Evolutionary conservation across 495 filamentous ascomycete species (phyloP).

Genomic region (Daldinia childiae): DNA sequence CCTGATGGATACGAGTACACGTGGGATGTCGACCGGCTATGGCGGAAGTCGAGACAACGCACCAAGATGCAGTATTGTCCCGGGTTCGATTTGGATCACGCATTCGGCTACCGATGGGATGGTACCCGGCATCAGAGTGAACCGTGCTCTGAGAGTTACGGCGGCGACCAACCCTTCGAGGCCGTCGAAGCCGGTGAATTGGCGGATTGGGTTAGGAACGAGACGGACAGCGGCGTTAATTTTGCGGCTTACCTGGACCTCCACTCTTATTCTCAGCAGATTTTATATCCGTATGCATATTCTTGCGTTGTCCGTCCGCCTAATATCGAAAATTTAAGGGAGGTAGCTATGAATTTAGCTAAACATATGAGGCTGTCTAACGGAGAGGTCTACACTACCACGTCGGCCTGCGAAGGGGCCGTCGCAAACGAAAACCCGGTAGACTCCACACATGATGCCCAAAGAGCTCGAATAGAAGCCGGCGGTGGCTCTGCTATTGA

Average conservation of each 20-base stretch:
- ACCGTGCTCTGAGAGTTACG: conserved; percentile 92
- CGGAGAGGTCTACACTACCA: conserved; percentile 79
- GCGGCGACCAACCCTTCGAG: conserved; percentile 85
- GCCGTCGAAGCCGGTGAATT: conserved; percentile 78
- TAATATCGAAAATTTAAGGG: conserved; percentile 88
- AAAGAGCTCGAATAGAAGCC: conserved; percentile 62
- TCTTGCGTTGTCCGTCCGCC: conserved; percentile 81
- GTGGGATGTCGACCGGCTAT: conserved; percentile 90
- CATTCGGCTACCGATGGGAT: conserved; percentile 88
- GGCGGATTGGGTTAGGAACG: conserved; percentile 85
- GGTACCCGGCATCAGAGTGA: conserved; percentile 70
- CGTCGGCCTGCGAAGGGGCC: conserved; percentile 89
- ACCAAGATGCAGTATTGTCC: conserved; percentile 85
- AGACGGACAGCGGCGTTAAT: conserved; percentile 75
- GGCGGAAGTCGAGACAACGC: conserved; percentile 93
- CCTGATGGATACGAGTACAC: conserved; percentile 95
- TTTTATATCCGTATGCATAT: conserved; percentile 92
- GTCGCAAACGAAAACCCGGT: conserved; percentile 51
- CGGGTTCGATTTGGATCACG: conserved; percentile 88
- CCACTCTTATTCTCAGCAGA: conserved; percentile 95
- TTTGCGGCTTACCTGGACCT: conserved; percentile 89
- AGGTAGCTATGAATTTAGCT: conserved; percentile 86
- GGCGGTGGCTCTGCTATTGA: conserved; percentile 89
- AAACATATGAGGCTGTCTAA: conserved; percentile 84
- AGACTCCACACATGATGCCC: conserved; percentile 34